phyloP scores from a whole-genome alignment of 1,284 basidiomycete genomes.

The Apiotrichum gracile region DNA sequence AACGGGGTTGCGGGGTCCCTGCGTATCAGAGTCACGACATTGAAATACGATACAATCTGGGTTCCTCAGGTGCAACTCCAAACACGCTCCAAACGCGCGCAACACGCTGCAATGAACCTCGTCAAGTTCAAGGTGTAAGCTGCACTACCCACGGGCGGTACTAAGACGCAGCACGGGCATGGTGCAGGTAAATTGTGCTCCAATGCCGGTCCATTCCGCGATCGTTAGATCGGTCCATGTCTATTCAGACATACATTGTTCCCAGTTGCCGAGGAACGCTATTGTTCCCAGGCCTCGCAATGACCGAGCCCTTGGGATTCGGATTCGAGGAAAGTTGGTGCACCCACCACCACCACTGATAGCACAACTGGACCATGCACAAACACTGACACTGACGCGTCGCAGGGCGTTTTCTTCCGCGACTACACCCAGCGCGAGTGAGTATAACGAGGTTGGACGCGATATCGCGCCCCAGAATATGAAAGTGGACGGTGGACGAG shows the following conservation, averaged over 20 bases:
- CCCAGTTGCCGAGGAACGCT: neutral
- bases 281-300: neutral
- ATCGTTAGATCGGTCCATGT: too few species aligned
- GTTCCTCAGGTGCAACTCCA: too few species aligned
- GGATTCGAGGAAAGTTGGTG: neutral
- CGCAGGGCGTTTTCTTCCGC: conserved; percentile 39
- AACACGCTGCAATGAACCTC: conserved; percentile 23
- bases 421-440: conserved; percentile 35
- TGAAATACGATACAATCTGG: too few species aligned
- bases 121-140: conserved; percentile 42
- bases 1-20: neutral
- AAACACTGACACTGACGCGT: neutral
- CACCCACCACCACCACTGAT: neutral
- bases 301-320: neutral
- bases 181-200: conserved; percentile 29
- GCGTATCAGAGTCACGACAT: too few species aligned
- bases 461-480: neutral
- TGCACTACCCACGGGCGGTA: neutral
- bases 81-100: too few species aligned
- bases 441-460: conserved; percentile 7
- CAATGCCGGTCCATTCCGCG: neutral
- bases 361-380: neutral
- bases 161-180: conserved; percentile 25
- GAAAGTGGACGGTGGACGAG: neutral
- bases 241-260: too few species aligned